Evolutionary conservation across 164 flowering plant genomes (phyloP).

Genomic region (Stephania yunnanensis): DNA sequence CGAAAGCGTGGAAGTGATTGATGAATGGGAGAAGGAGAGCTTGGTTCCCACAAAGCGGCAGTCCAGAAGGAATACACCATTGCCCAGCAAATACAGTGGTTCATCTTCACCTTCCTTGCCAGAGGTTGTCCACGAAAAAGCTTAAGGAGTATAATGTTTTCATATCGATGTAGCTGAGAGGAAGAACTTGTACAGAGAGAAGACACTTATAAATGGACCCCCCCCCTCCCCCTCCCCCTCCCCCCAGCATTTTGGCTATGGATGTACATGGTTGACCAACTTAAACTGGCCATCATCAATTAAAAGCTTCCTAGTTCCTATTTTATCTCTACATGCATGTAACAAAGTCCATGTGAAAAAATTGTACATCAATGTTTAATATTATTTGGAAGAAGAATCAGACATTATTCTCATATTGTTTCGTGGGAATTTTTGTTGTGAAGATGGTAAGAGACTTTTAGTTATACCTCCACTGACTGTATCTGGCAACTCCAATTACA

Average conservation of each 20-base stretch:
- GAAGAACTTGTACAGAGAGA: background rate
- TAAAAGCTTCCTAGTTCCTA: no score
- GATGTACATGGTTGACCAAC: background rate
- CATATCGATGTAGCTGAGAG: background rate
- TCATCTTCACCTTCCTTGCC: constrained; percentile 45
- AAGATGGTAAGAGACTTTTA: no score
- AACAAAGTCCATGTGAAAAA: background rate
- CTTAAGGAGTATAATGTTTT: constrained; percentile 11
- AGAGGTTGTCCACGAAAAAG: constrained; percentile 30
- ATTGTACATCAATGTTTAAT: no score
- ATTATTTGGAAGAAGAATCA: no score
- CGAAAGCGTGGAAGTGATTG: constrained; percentile 23
- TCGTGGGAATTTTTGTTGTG: no score
- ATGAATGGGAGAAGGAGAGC: constrained; percentile 41
- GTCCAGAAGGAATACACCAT: constrained; percentile 78
- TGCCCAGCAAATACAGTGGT: constrained; percentile 66
- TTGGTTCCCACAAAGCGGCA: constrained; percentile 87
- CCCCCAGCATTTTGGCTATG: background rate
- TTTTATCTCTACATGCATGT: background rate
- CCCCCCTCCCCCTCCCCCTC: background rate
- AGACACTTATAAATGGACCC: background rate
- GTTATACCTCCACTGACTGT: no score
- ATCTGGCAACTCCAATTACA: no score
- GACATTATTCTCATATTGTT: no score
- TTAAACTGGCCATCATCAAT: background rate